Percentiles rank a stretch among this genome's conserved stretches.
These are phyloP conservation scores for Fonsecaea pedrosoi DNA, from an alignment of 2,329 filamentous ascomycete species.

Conservation along the genomic window DNA sequence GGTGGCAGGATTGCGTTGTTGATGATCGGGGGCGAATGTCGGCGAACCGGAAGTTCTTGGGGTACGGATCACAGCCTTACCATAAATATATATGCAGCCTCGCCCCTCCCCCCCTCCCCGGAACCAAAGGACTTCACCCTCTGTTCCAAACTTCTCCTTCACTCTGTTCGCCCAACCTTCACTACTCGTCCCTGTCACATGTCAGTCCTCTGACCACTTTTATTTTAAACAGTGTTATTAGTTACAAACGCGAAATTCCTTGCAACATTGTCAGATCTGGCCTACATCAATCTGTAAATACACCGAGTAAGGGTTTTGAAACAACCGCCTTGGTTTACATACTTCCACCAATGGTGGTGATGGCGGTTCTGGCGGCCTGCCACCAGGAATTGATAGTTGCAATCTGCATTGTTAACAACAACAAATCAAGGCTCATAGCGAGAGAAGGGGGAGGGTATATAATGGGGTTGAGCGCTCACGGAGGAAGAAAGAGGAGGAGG, in stretches of 20 bases:
- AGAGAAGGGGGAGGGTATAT: neutral
- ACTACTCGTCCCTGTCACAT: neutral
- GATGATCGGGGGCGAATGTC: neutral
- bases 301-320: neutral
- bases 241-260: neutral
- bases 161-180: neutral
- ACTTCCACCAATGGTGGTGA: neutral
- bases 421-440: conserved; percentile 1
- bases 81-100: conserved; percentile 2
- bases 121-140: neutral
- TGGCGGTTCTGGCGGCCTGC: neutral
- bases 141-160: neutral
- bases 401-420: neutral
- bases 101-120: too few species aligned
- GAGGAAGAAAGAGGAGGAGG: conserved; percentile 13
- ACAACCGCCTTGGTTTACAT: neutral
- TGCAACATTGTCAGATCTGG: neutral
- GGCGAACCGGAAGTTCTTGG: neutral
- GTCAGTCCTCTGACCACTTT: neutral
- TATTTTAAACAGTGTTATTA: neutral
- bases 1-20: neutral
- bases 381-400: neutral
- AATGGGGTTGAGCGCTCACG: conserved; percentile 13
- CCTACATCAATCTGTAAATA: neutral
- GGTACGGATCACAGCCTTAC: neutral